Conservation (phyloP, 768 basidiomycete genomes). For the Rhodotorula diobovata region DNA sequence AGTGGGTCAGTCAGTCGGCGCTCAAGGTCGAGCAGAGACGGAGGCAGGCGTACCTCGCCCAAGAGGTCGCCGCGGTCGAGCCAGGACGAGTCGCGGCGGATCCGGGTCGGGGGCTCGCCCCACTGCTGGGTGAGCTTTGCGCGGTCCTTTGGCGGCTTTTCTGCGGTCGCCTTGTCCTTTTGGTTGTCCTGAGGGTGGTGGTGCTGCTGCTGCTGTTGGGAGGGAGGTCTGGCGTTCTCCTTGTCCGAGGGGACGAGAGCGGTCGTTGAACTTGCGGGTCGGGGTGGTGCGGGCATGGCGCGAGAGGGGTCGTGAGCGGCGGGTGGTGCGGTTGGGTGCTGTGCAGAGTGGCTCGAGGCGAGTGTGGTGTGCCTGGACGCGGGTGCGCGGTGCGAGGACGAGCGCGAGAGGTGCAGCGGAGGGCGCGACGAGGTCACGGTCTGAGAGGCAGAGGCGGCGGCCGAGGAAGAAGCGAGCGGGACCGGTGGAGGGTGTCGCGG, state of each 20-base stretch:
- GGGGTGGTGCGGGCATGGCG: neutral
- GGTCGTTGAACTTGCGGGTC: neutral
- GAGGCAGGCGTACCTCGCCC: slow-evolving; percentile 33
- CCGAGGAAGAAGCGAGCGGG: neutral
- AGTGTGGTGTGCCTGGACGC: neutral
- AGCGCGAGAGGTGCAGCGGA: neutral
- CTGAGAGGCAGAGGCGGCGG: neutral
- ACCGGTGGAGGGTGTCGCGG: neutral
- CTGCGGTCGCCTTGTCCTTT: slow-evolving; percentile 11
- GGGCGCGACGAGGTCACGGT: neutral
- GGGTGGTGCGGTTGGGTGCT: neutral
- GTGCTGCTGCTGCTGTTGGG: neutral
- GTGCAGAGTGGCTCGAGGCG: neutral
- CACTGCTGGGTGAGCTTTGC: slow-evolving; percentile 41
- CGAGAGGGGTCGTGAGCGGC: neutral
- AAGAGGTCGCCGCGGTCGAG: slow-evolving; percentile 40
- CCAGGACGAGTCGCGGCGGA: slow-evolving; percentile 27
- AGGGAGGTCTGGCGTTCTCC: neutral
- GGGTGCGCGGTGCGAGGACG: neutral
- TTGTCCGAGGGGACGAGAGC: neutral
- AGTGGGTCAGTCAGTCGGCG: neutral
- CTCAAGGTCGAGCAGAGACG: neutral
- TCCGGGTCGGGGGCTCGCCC: slow-evolving; percentile 38
- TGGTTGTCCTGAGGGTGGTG: neutral
- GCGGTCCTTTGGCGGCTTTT: neutral